Conservation (phyloP, 768 basidiomycete genomes). For the Nidularia pulvinata region DNA sequence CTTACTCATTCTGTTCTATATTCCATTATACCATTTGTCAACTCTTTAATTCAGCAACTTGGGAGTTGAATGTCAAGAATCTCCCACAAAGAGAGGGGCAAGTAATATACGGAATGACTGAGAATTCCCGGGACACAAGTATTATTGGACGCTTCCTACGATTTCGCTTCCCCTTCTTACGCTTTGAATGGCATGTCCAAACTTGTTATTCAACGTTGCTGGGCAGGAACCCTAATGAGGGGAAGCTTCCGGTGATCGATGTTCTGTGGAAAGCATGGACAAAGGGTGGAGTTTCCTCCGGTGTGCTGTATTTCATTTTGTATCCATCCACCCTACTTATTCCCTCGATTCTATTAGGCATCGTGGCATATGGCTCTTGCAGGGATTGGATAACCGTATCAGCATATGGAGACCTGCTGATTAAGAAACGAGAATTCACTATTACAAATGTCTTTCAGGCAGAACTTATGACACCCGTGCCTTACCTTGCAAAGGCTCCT, state of each 20-base stretch:
- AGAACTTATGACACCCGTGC: background rate
- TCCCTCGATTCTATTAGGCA: background rate
- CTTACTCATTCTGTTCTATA: background rate
- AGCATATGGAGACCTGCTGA: background rate
- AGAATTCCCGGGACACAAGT: background rate
- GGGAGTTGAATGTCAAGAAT: background rate
- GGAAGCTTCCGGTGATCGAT: background rate
- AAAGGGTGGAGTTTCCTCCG: background rate
- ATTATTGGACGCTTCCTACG: background rate
- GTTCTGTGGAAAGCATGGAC: background rate
- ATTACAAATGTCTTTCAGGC: background rate
- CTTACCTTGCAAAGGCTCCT: background rate
- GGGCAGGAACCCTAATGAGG: background rate
- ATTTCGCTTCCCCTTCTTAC: background rate
- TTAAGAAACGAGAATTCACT: background rate
- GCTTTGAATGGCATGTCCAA: background rate
- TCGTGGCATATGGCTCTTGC: background rate
- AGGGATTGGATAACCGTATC: background rate
- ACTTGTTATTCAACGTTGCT: background rate
- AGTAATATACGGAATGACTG: background rate
- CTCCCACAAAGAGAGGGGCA: background rate
- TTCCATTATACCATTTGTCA: background rate
- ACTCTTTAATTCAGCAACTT: background rate
- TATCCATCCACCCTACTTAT: background rate
- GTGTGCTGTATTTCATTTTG: background rate